A percentile compares a stretch with the other conserved stretches of the same genome.
Conservation (phyloP, 441 rosid genomes). For the Jatropha podagrica region DNA sequence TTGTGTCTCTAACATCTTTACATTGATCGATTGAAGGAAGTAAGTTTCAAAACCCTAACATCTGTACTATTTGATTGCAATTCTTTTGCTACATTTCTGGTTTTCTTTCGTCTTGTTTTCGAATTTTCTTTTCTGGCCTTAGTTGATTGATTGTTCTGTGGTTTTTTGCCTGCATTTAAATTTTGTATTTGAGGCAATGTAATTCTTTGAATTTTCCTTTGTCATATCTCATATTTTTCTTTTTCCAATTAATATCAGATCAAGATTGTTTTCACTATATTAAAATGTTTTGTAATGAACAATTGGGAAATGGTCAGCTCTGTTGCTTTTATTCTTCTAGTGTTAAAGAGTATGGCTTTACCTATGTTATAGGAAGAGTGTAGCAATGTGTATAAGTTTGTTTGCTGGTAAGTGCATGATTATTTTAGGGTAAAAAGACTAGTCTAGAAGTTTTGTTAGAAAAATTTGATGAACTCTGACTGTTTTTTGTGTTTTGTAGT, state of each 20-base stretch:
- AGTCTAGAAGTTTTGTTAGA: neutral
- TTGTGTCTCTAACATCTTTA: neutral
- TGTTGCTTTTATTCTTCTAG: neutral
- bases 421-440: neutral
- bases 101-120: neutral
- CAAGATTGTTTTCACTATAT: neutral
- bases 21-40: constrained; percentile 14
- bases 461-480: neutral
- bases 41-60: constrained; percentile 10
- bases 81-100: neutral
- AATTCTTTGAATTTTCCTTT: neutral
- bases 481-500: neutral
- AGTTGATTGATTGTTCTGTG: neutral
- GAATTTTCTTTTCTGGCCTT: neutral
- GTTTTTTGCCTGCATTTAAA: neutral
- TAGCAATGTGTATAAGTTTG: neutral
- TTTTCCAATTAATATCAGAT: neutral
- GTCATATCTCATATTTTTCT: neutral
- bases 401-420: neutral
- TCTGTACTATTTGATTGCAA: neutral
- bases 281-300: neutral
- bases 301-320: neutral
- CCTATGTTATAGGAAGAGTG: neutral
- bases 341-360: neutral
- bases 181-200: neutral